Evolutionary conservation across 805 yeast species (phyloP).

Genomic region (Ogataea thermomethanolica): DNA sequence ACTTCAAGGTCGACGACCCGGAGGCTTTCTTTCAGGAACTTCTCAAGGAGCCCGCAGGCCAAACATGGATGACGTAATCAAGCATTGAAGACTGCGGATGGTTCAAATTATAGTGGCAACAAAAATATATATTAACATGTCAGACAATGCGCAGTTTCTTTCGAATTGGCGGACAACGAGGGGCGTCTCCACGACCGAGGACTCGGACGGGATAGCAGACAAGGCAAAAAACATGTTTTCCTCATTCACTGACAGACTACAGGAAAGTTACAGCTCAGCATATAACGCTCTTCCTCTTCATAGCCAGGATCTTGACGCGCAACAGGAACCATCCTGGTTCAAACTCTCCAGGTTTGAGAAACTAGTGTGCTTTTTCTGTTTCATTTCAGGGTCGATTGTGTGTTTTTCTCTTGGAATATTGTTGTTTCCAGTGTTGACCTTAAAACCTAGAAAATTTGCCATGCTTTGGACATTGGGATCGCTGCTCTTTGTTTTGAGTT

Average conservation of each 20-base stretch:
- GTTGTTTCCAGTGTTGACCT: conserved; percentile 82
- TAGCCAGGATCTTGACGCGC: conserved; percentile 44
- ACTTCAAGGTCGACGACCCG: conserved; percentile 16
- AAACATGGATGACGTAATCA: conserved; percentile 10
- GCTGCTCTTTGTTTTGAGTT: conserved; percentile 77
- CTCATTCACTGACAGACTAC: conserved; percentile 22
- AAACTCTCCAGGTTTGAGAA: conserved; percentile 74
- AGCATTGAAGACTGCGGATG: not conserved
- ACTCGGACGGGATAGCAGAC: conserved; percentile 14
- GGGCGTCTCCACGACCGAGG: conserved; percentile 10
- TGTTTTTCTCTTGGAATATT: conserved; percentile 82
- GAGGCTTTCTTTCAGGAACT: conserved; percentile 16
- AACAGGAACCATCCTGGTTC: conserved; percentile 76
- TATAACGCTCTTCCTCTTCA: conserved; percentile 65
- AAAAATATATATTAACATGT: not conserved
- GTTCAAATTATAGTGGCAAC: conserved; percentile 16
- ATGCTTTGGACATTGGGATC: conserved; percentile 90
- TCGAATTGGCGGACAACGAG: conserved; percentile 30
- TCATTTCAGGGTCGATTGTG: conserved; percentile 70
- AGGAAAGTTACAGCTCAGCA: conserved; percentile 44
- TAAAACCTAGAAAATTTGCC: conserved; percentile 90
- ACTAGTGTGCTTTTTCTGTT: conserved; percentile 69
- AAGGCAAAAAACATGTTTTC: conserved; percentile 22
- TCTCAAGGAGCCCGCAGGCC: conserved; percentile 5
- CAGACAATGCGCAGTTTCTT: conserved; percentile 23